Base-by-base conservation (phyloP, 768 basidiomycete species). In the Lactarius quietus region DNA sequence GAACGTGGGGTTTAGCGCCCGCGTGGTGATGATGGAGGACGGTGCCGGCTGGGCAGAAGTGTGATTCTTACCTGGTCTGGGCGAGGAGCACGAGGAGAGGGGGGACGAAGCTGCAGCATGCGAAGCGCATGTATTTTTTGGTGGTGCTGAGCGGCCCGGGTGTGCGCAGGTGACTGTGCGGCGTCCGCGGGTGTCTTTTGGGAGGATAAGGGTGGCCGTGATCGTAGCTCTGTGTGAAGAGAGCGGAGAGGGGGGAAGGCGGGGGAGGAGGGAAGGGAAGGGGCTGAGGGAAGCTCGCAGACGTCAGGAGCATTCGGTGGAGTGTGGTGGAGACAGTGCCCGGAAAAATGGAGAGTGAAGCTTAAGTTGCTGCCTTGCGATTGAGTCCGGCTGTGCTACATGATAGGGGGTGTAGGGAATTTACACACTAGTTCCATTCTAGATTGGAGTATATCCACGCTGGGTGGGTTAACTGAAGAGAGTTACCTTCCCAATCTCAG, bases 51-150 rank as follows among this genome's bases (percentile, higher is more conserved):
- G 17, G 29, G 31, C 8, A 33, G 23, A 61, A 20, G 23, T 1
- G 41, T 33, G 9, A 29, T 28, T 39, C 64, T 65, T 48, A 65
- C 64, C 55, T 52, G 6, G 55, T 35, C 12, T 52, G 48, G 45
- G 55, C 51, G 38, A 61, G 45, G 36, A 61, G 29, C 29, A 35
- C 38, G 52, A 61, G 41, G 58, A 41, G 8, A 18, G 57, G 38
- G 29, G 36, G 29, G 36, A 61, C 43, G 3, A 56, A 52, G 31
- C 29, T 51, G 48, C 64, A 45, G 6, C 55, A 31, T 18, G n/a
- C 55, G 20, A 65, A 41, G 51, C 57, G 64, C 64, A 65, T 65
- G 64, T 51, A 39, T 31, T 36, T 31, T 48, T 51, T 18, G 31
- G 35, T n/a, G 9, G 26, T 52, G 29, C 10, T 55, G 38, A 31